These are phyloP conservation scores for Chytriomyces sp. DNA, from an alignment of 192 early-diverging fungal genomes.

Conservation along the genomic window DNA sequence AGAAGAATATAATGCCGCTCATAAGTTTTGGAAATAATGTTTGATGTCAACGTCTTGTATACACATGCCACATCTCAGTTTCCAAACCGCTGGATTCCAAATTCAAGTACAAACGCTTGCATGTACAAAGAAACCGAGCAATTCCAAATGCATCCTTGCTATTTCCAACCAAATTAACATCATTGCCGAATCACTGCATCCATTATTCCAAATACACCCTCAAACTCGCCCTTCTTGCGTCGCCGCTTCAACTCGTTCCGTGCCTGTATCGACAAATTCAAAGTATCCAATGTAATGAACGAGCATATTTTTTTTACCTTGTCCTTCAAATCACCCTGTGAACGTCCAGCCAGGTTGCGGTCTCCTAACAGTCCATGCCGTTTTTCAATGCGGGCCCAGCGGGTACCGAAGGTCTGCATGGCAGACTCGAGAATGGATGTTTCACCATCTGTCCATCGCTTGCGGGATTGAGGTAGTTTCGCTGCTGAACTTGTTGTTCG, in stretches of 20 bases:
- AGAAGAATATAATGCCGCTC: too few species aligned
- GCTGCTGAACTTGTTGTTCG: too few species aligned
- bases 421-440: constrained; percentile 11
- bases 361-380: not conserved
- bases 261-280: not conserved
- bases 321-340: constrained; percentile 30
- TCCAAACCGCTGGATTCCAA: too few species aligned
- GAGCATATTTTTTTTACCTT: not conserved
- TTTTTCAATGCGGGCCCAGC: constrained; percentile 11
- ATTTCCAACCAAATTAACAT: too few species aligned
- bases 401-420: constrained; percentile 1
- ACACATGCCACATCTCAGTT: too few species aligned
- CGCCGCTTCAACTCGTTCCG: not conserved
- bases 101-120: too few species aligned
- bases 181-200: too few species aligned
- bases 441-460: constrained; percentile 20
- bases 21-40: too few species aligned
- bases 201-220: not conserved
- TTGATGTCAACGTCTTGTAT: too few species aligned
- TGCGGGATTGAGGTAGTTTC: not conserved
- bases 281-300: not conserved
- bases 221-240: not conserved
- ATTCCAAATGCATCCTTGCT: too few species aligned
- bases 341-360: not conserved
- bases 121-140: too few species aligned